Evolutionary conservation across 1,139 yeast genomes (phyloP), one percentile per base, ranked within the genome.

Genomic region (Groenewaldozyma sp.): DNA sequence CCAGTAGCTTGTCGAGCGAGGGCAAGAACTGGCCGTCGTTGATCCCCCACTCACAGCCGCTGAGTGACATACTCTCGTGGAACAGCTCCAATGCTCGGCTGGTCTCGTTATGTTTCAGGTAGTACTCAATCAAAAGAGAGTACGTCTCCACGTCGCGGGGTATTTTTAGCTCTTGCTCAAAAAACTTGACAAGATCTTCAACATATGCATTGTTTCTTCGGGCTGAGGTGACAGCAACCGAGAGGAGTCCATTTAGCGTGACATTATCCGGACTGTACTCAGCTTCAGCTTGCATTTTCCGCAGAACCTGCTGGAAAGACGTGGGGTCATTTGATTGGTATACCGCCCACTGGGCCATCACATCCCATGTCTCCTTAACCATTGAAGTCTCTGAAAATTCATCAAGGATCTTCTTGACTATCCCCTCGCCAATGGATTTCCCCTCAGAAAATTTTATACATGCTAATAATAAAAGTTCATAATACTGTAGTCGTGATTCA

Each of bases 31-130:
- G 56, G 26, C 56, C 57, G 20, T 56, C 51, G n/a, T 60, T 60
- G 29, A 52, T 48, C 24, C 55, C 61, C 77, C 77, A 73, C 31
- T 62, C 62, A n/a, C 67, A 61, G 22, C 73, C 48, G 14, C 33
- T 71, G 28, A 60, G 53, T 3, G 52, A 43, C 11, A 67, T 50
- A 35, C 66, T 55, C n/a, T 57, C 50, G n/a, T 63, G 51, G 45
- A 70, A 71, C 9, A 62, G 41, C 9, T 51, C 37, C 9, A 62
- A 53, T 1, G 73, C 68, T 5, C 45, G 46, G 3, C 47, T 47
- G 6, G 54, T 49, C 35, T 60, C 58, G 24, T 53, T 50, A 7
- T 46, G 42, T 31, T 39, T 39, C 14, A 60, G 47, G 3, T 52
- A 48, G n/a, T 59, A 49, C 9, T 50, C 47, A 3, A 60, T 54